phyloP scores from a whole-genome alignment of 2,329 filamentous ascomycete species.

The Cephalotrichum gorgonifer region DNA sequence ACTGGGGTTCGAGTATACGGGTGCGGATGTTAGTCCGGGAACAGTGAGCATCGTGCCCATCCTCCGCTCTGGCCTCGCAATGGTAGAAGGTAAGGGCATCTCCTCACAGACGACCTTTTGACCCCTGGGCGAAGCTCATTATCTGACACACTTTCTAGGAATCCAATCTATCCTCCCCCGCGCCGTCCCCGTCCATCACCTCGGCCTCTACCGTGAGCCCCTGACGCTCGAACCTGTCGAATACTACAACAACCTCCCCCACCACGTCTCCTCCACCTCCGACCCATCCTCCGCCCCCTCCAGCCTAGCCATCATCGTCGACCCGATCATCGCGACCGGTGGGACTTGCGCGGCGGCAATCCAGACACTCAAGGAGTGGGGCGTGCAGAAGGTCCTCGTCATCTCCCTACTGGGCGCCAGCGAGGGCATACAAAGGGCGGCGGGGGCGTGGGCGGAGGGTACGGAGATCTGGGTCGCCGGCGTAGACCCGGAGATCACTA shows the following conservation, averaged over 20 bases:
- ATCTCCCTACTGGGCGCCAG: slow-evolving; percentile 64
- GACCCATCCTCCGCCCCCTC: slow-evolving; percentile 22
- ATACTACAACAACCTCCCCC: slow-evolving; percentile 95
- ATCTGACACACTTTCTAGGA: neutral
- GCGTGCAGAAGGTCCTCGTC: slow-evolving; percentile 70
- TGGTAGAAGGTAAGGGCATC: slow-evolving; percentile 61
- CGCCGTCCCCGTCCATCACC: slow-evolving; percentile 78
- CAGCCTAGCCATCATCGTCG: slow-evolving; percentile 69
- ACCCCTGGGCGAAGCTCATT: neutral
- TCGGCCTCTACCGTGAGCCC: slow-evolving; percentile 88
- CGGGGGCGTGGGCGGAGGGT: slow-evolving; percentile 65
- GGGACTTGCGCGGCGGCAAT: slow-evolving; percentile 85
- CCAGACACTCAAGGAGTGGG: slow-evolving; percentile 81
- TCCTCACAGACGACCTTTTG: neutral
- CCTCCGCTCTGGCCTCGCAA: slow-evolving; percentile 80
- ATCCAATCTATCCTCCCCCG: slow-evolving; percentile 71
- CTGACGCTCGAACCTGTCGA: slow-evolving; percentile 81
- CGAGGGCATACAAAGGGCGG: slow-evolving; percentile 61
- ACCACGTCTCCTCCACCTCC: slow-evolving; percentile 41
- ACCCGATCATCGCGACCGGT: slow-evolving; percentile 89
- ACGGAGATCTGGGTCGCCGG: slow-evolving; percentile 76
- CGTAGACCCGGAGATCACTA: slow-evolving; percentile 63
- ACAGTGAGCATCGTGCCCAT: slow-evolving; percentile 80
- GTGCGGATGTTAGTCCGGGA: slow-evolving; percentile 49
- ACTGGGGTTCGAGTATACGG: slow-evolving; percentile 65